Conservation (phyloP, 2,329 filamentous ascomycete species). For the Cladorrhinum sp. region DNA sequence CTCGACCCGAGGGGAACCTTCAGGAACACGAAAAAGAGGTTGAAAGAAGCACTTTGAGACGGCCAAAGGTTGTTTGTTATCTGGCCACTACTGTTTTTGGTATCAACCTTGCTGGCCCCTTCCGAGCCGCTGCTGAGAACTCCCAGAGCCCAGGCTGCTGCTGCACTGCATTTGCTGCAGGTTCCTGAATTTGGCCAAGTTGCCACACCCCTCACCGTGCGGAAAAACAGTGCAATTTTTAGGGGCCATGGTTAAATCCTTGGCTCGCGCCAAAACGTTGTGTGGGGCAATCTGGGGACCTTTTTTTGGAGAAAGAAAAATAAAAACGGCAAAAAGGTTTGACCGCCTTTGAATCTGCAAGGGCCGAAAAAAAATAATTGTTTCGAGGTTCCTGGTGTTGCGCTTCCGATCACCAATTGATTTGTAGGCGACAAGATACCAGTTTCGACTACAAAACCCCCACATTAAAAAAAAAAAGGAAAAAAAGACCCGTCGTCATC, state of each 20-base stretch:
- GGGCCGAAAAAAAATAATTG: neutral
- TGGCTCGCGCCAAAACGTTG: neutral
- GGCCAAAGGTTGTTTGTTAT: conserved; percentile 1
- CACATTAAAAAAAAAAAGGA: no score
- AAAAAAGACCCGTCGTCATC: conserved; percentile 13
- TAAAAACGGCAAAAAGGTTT: conserved; percentile 17
- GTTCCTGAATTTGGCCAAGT: neutral
- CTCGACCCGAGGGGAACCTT: neutral
- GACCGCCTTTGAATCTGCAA: conserved; percentile 20
- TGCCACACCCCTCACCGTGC: neutral
- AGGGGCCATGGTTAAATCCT: neutral
- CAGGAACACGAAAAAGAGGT: neutral
- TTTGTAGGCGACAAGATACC: conserved; percentile 15
- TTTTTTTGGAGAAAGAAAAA: conserved; percentile 8
- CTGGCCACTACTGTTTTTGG: conserved; percentile 26
- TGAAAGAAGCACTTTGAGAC: no score
- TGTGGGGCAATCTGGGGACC: neutral
- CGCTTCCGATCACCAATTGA: no score
- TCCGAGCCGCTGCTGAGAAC: neutral
- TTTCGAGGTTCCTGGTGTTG: no score
- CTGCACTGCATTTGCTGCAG: neutral
- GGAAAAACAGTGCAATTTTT: neutral
- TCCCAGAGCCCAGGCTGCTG: neutral
- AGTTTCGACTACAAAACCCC: conserved; percentile 6
- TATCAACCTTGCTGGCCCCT: neutral